Base-by-base conservation (phyloP, 1,284 basidiomycete genomes). In the Cutaneotrichosporon dermatis region DNA sequence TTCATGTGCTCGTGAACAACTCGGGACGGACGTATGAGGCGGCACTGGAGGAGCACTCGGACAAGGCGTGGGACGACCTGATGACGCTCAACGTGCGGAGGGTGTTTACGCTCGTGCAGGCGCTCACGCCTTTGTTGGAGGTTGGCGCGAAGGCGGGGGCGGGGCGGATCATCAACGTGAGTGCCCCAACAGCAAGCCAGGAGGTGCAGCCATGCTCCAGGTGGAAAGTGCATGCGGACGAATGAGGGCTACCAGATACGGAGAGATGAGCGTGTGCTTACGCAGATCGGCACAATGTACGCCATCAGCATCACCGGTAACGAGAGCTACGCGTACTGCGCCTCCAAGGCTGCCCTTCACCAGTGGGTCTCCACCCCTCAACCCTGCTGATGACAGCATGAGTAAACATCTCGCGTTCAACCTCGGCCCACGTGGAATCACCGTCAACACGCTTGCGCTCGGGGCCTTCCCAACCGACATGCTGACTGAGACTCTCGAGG, bases 251-350 rank as follows among this genome's bases (percentile, higher is more conserved):
- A 25, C 25, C 2, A 3, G 25, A 25, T 25, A n/a, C n/a, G 25
- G 25, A 25, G 25, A 25, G 25, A 25, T n/a, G 25, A 25, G 25
- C 25, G 2, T 2, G 25, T 2, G 25, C 25, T 25, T 25, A 25
- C 25, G 25, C 25, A 25, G 25, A 86, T 87, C 66, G 86, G 85
- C 10, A 85, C 84, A 4, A 79, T 86, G n/a, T 85, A 86, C 65
- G 85, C 83, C 4, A 65, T 84, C 7, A 66, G 66, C 44, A 80
- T 85, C 1, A 83, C 84, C 4, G 73, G 77, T n/a, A 81, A 84
- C 59, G 84, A 87, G 66, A 87, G 86, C 1, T 88, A 86, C 66
- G 85, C 86, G 2, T 88, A 88, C 69, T 82, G 84, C 35, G 82
- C 85, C 1, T 84, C 83, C 35, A 88, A 88, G 69, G 81, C 81